phyloP scores from a whole-genome alignment of 345 rosid genomes.

The Passiflora organensis region DNA sequence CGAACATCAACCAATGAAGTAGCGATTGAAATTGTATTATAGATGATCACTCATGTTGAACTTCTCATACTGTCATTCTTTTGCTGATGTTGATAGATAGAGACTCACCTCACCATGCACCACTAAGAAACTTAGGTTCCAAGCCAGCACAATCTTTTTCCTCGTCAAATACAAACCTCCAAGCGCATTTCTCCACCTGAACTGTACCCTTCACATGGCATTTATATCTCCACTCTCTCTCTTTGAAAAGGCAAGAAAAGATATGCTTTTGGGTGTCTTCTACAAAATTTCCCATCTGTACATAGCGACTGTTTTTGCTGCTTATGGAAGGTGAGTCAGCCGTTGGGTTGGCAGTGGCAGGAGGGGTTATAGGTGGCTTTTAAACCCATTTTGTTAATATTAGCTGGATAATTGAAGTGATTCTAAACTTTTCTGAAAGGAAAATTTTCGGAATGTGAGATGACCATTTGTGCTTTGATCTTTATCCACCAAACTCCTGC shows the following conservation, averaged over 20 bases:
- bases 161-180: constrained; percentile 4
- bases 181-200: background rate
- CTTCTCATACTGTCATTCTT: background rate
- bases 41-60: background rate
- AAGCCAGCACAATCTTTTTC: background rate
- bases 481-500: background rate
- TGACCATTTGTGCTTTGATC: background rate
- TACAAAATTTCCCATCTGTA: constrained; percentile 3
- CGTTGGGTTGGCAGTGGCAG: constrained; percentile 6
- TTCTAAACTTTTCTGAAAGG: background rate
- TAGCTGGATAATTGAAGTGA: background rate
- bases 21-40: background rate
- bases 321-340: constrained; percentile 7
- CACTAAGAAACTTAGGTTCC: background rate
- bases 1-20: background rate
- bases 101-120: background rate
- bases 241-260: constrained; percentile 17
- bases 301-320: constrained; percentile 9
- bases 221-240: constrained; percentile 10
- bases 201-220: background rate
- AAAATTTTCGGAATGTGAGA: background rate
- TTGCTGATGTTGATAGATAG: background rate
- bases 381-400: constrained; percentile 1
- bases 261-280: constrained; percentile 11
- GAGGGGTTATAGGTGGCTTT: constrained; percentile 3